These are phyloP conservation scores for Candida saitoana DNA, from an alignment of 805 yeast genomes.

Conservation along the genomic window DNA sequence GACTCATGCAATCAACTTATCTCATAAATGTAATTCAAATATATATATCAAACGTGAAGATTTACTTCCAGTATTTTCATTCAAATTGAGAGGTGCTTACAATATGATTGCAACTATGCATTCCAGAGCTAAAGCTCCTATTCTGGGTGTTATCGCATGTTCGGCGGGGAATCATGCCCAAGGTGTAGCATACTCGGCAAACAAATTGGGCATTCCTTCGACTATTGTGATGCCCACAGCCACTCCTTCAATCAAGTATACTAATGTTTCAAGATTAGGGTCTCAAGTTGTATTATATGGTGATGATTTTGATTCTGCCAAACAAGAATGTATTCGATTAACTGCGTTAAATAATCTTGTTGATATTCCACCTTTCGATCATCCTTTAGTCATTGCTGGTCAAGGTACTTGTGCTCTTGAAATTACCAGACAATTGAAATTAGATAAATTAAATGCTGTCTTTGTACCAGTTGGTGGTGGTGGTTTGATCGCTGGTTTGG, in stretches of 20 bases:
- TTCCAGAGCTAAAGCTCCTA: conserved; percentile 48
- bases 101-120: conserved; percentile 91
- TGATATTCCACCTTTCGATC: conserved; percentile 97
- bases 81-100: conserved; percentile 96
- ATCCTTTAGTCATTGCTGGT: conserved; percentile 97
- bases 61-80: conserved; percentile 88
- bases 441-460: conserved; percentile 74
- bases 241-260: conserved; percentile 91
- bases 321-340: conserved; percentile 78
- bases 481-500: conserved; percentile 89
- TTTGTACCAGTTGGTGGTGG: conserved; percentile 97
- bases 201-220: conserved; percentile 80
- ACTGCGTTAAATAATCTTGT: conserved; percentile 68
- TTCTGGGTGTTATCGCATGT: conserved; percentile 92
- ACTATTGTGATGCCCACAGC: conserved; percentile 98
- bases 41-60: conserved; percentile 88
- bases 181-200: conserved; percentile 94
- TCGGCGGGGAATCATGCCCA: conserved; percentile 99
- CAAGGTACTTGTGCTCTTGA: conserved; percentile 98
- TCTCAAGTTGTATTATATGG: conserved; percentile 92
- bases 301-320: conserved; percentile 93
- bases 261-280: conserved; percentile 88
- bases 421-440: conserved; percentile 77
- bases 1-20: conserved; percentile 66
- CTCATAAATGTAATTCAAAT: conserved; percentile 70